These are phyloP conservation scores for Hapsidospora chrysogenum DNA, from an alignment of 495 filamentous ascomycete genomes.

Conservation along the genomic window DNA sequence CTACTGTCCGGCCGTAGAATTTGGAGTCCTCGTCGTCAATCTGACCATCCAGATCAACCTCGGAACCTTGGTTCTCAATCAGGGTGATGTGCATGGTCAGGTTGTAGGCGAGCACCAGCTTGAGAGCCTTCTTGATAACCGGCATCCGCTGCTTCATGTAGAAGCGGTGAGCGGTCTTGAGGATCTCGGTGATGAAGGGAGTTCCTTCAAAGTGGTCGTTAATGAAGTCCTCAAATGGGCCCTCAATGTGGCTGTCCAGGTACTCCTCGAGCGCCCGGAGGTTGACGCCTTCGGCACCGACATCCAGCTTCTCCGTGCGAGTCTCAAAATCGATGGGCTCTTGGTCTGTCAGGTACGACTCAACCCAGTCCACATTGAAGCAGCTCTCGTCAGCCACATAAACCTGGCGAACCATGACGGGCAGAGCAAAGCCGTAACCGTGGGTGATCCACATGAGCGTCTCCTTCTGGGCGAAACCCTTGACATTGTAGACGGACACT, in stretches of 20 bases:
- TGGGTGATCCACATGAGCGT: slow-evolving; percentile 69
- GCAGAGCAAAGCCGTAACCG: slow-evolving; percentile 75
- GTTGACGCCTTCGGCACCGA: slow-evolving; percentile 69
- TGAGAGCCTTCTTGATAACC: slow-evolving; percentile 80
- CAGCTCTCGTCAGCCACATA: slow-evolving; percentile 81
- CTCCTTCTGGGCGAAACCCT: slow-evolving; percentile 72
- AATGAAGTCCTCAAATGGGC: slow-evolving; percentile 76
- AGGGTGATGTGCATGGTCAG: slow-evolving; percentile 82
- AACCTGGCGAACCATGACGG: slow-evolving; percentile 79
- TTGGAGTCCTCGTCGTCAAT: slow-evolving; percentile 64
- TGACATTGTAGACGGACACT: slow-evolving; percentile 84
- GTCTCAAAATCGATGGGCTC: slow-evolving; percentile 64
- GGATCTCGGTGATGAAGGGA: slow-evolving; percentile 77
- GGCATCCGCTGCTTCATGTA: slow-evolving; percentile 68
- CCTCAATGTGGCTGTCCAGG: slow-evolving; percentile 80
- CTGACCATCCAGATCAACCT: slow-evolving; percentile 59
- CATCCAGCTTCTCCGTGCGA: slow-evolving; percentile 69
- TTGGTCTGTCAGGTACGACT: slow-evolving; percentile 46
- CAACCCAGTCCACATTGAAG: slow-evolving; percentile 83
- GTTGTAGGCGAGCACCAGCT: slow-evolving; percentile 84
- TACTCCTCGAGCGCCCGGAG: slow-evolving; percentile 67
- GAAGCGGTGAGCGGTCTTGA: slow-evolving; percentile 85
- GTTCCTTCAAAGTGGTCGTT: slow-evolving; percentile 91
- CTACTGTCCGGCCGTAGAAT: slow-evolving; percentile 72
- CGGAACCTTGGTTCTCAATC: slow-evolving; percentile 72